phyloP scores from a whole-genome alignment of 257 asterid genomes.

The Ajuga chamaepitys region DNA sequence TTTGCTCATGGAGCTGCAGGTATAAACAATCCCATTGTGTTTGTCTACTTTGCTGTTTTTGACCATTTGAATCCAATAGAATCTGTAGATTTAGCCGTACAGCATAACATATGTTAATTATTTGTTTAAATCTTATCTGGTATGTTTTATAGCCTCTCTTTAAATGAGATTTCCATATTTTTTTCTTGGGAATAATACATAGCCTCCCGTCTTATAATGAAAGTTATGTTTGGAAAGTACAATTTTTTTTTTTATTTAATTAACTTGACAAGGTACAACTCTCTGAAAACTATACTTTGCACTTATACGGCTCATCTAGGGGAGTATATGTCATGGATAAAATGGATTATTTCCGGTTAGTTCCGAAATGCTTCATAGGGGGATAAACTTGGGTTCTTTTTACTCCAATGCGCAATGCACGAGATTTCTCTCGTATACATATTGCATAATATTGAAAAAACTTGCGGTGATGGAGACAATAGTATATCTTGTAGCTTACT shows the following conservation, averaged over 20 bases:
- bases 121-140: background rate
- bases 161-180: background rate
- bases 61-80: background rate
- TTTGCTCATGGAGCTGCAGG: constrained; percentile 80
- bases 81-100: background rate
- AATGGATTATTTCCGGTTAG: background rate
- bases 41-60: background rate
- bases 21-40: constrained; percentile 12
- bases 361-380: background rate
- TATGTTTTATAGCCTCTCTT: background rate
- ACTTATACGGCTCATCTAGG: too few relatives aligned
- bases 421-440: too few relatives aligned
- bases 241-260: too few relatives aligned
- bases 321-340: background rate
- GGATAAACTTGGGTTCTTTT: background rate
- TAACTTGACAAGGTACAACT: too few relatives aligned
- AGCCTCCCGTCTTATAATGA: too few relatives aligned
- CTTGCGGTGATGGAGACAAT: background rate
- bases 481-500: background rate
- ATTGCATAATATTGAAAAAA: background rate
- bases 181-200: background rate
- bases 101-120: background rate
- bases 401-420: background rate
- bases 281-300: too few relatives aligned
- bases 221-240: too few relatives aligned